Evolutionary conservation across 2,329 filamentous ascomycete species (phyloP), one percentile per base, ranked within the genome.

Genomic region (Penicillium polonicum): DNA sequence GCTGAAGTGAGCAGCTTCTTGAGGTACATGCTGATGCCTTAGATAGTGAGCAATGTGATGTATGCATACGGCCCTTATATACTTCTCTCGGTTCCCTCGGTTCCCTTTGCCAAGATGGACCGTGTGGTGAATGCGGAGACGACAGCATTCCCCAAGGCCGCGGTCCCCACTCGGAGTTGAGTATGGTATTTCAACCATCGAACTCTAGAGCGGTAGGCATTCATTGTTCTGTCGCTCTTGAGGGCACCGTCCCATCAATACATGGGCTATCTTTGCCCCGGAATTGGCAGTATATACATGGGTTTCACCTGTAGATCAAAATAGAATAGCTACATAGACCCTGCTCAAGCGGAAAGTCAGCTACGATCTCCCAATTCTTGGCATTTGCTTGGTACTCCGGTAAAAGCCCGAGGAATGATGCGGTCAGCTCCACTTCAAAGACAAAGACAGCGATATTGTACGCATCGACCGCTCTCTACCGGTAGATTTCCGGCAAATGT

Each of bases 1-100:
- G 57, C 60, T 29, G 45, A 52, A 9, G 57, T 51, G 39, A 62
- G 45, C 48, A 63, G 57, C 38, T 60, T 49, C 51, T 52, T 60
- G 38, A 62, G 12, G 19, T 57, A 54, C 61, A 63, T 63, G 5
- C 36, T 60, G 39, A 51, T 5, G 25, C 38, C 27, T 42, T 53
- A 36, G 13, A 52, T 52, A 44, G 4, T 13, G n/a, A 48, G 23
- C 4, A 3, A 35, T 25, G 2, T 33, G 15, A 33, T 17, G 23
- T 29, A 23, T 21, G 12, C n/a, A 31, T 35, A 12, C 19, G 21
- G 9, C 8, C 19, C 44, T 58, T 58, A 54, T 54, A 52, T 57
- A 52, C 12, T 36, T 44, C 29, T 19, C 39, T 35, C 27, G 10
- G n/a, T 23, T 43, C 15, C 17, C 38, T 43, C 25, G 15, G 33